These are phyloP conservation scores for Cyberlindnera mrakii DNA, from an alignment of 805 yeast species.

Conservation along the genomic window DNA sequence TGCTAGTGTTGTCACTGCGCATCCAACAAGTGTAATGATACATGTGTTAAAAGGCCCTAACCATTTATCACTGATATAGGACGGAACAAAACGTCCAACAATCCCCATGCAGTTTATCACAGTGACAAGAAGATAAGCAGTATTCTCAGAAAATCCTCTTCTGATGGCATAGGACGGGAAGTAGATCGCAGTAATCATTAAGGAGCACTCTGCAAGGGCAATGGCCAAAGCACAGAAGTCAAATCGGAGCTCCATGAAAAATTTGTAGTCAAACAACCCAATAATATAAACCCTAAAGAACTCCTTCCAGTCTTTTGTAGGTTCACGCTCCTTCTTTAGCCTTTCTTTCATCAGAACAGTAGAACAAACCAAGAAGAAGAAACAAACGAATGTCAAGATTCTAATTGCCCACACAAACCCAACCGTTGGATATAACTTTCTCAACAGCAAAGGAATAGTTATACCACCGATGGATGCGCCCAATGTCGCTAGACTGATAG, in stretches of 20 bases:
- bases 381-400: conserved; percentile 29
- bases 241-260: conserved; percentile 40
- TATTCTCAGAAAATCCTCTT: conserved; percentile 36
- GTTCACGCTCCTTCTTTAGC: conserved; percentile 15
- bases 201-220: conserved; percentile 27
- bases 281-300: neutral
- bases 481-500: conserved; percentile 37
- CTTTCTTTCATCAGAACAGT: conserved; percentile 27
- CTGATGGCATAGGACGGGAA: conserved; percentile 46
- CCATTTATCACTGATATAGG: conserved; percentile 34
- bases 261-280: conserved; percentile 24
- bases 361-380: conserved; percentile 26
- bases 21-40: conserved; percentile 27
- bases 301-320: neutral
- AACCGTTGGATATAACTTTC: conserved; percentile 25
- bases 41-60: conserved; percentile 48
- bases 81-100: conserved; percentile 36
- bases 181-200: conserved; percentile 38
- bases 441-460: conserved; percentile 39
- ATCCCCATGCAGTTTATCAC: conserved; percentile 39
- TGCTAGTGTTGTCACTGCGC: conserved; percentile 28
- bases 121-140: conserved; percentile 38
- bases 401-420: conserved; percentile 52
- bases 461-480: conserved; percentile 50
- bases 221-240: conserved; percentile 35